A percentile compares a stretch with the other conserved stretches of the same genome.
These are phyloP conservation scores for Bolboschoenoplectus hybrid DNA, from an alignment of 202 grass and related monocot genomes.

Conservation along the genomic window DNA sequence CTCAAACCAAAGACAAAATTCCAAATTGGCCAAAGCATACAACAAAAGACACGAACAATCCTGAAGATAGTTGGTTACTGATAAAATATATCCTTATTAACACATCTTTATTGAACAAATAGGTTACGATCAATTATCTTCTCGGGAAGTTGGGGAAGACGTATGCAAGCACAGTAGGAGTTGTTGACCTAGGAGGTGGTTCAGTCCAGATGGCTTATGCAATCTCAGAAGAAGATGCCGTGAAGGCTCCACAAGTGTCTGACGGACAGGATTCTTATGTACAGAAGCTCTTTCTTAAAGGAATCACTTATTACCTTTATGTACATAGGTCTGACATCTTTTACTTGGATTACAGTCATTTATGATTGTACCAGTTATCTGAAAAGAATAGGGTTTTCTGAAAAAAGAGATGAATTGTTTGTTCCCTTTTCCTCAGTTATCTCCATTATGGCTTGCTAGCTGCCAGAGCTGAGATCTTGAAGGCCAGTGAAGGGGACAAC, in stretches of 20 bases:
- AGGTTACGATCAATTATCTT: conserved; percentile 96
- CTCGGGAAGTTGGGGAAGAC: conserved; percentile 80
- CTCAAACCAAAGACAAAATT: not conserved
- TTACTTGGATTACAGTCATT: conserved; percentile 17
- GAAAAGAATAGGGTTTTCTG: conserved; percentile 6
- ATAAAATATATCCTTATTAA: not conserved
- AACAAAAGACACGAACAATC: not conserved
- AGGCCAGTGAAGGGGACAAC: conserved; percentile 57
- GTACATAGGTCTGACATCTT: conserved; percentile 77
- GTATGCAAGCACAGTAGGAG: conserved; percentile 87
- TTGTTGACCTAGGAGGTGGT: conserved; percentile 95
- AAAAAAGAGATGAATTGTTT: conserved; percentile 34
- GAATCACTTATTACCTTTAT: conserved; percentile 91
- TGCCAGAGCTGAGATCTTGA: conserved; percentile 94
- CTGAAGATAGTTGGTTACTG: not conserved
- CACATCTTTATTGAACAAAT: conserved; percentile 28
- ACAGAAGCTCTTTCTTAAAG: conserved; percentile 81
- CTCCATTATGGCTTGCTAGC: conserved; percentile 92
- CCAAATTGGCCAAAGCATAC: not conserved
- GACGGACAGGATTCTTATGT: conserved; percentile 91
- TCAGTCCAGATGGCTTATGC: conserved; percentile 99
- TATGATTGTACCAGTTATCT: not conserved
- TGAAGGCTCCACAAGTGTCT: conserved; percentile 64
- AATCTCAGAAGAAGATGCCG: conserved; percentile 90
- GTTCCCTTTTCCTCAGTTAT: conserved; percentile 63